Conservation (phyloP, 2,329 filamentous ascomycete genomes). For the Botrytis cinerea region DNA sequence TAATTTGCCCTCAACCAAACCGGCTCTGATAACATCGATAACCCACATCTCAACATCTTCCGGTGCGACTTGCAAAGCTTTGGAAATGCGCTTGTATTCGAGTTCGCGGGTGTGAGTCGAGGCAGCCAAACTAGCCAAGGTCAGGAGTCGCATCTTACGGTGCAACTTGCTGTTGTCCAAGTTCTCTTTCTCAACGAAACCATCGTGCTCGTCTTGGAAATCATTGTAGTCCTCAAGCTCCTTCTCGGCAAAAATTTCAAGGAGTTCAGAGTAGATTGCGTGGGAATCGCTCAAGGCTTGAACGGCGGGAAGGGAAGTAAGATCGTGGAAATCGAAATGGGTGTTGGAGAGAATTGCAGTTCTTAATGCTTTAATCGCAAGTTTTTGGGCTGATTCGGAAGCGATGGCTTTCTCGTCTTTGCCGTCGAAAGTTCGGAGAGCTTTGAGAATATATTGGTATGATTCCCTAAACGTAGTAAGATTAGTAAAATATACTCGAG, state of each 20-base stretch:
- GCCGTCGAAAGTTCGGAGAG: conserved; percentile 60
- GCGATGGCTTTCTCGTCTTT: conserved; percentile 56
- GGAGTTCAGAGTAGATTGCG: conserved; percentile 82
- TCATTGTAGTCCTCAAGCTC: conserved; percentile 94
- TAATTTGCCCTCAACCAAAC: conserved; percentile 93
- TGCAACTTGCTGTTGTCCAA: conserved; percentile 73
- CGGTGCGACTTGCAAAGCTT: conserved; percentile 76
- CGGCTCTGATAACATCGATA: conserved; percentile 95
- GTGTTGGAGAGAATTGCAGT: conserved; percentile 64
- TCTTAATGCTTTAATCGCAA: conserved; percentile 67
- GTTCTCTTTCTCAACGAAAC: conserved; percentile 76
- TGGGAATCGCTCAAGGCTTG: conserved; percentile 86
- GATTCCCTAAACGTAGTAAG: conserved; percentile 50
- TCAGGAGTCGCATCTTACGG: conserved; percentile 95
- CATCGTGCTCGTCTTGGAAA: conserved; percentile 88
- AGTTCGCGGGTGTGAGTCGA: conserved; percentile 82
- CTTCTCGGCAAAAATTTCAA: conserved; percentile 94
- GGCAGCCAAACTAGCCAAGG: conserved; percentile 85
- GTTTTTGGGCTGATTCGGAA: conserved; percentile 60
- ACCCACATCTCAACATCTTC: conserved; percentile 97
- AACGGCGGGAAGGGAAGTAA: conserved; percentile 72
- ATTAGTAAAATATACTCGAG: conserved; percentile 22
- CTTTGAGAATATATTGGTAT: conserved; percentile 68
- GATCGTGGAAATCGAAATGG: conserved; percentile 73
- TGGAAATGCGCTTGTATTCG: conserved; percentile 81